Conservation (phyloP, 306 rosid species). For the Betula pendula region DNA sequence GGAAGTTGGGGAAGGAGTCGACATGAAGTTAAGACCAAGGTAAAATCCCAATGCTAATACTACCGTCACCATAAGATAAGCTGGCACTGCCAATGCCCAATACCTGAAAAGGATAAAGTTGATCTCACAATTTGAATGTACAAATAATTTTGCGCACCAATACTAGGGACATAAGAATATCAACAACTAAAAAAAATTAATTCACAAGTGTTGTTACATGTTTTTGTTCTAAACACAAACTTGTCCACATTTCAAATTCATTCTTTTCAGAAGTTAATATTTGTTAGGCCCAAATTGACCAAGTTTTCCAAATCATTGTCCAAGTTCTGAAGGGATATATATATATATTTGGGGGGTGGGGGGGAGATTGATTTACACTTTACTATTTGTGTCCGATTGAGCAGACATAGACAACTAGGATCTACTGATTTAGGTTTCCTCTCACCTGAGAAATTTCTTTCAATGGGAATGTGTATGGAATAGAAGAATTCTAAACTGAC, state of each 20-base stretch:
- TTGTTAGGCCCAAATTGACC: not conserved
- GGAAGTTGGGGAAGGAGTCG: conserved; percentile 76
- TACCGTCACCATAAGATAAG: conserved; percentile 65
- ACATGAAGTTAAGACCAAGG: conserved; percentile 84
- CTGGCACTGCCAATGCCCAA: conserved; percentile 91
- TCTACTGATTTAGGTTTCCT: not conserved
- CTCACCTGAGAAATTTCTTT: too few species aligned
- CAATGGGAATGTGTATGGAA: not conserved
- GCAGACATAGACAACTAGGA: not conserved
- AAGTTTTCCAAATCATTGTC: not conserved
- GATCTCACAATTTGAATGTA: not conserved
- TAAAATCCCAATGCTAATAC: conserved; percentile 64
- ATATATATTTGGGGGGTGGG: not conserved
- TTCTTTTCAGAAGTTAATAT: not conserved
- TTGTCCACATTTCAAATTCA: not conserved
- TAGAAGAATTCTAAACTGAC: conserved; percentile 7
- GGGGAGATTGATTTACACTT: too few species aligned
- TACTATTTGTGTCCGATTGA: not conserved
- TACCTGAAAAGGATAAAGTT: conserved; percentile 50
- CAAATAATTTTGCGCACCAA: not conserved
- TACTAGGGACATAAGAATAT: not conserved
- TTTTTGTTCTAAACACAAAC: conserved; percentile 2
- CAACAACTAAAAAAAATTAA: not conserved
- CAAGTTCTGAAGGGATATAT: too few species aligned
- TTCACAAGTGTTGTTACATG: not conserved